phyloP scores from a whole-genome alignment of 1,139 yeast species.

The Pichia cactophila region DNA sequence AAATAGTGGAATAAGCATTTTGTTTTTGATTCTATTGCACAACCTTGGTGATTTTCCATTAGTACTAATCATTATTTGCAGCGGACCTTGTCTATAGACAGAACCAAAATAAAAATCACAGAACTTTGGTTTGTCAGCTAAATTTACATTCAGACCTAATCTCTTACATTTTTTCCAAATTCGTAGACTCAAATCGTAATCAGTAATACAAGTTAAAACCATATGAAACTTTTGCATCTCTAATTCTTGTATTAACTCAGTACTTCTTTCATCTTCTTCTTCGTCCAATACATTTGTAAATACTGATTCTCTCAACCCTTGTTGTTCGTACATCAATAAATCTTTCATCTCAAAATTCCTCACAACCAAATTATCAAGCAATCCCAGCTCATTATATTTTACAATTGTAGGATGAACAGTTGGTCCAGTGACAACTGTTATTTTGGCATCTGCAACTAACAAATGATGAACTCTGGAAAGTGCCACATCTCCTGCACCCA shows the following conservation, averaged over 20 bases:
- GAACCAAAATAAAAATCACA: slow-evolving; percentile 88
- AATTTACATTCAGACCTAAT: slow-evolving; percentile 59
- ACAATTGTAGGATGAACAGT: slow-evolving; percentile 40
- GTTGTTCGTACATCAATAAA: slow-evolving; percentile 42
- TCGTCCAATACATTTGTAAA: slow-evolving; percentile 25
- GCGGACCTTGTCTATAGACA: slow-evolving; percentile 65
- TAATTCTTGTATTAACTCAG: slow-evolving; percentile 25
- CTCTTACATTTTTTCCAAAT: slow-evolving; percentile 56
- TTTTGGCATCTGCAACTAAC: slow-evolving; percentile 58
- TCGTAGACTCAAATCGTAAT: slow-evolving; percentile 49
- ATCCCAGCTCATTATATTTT: slow-evolving; percentile 35
- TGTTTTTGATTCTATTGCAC: slow-evolving; percentile 57
- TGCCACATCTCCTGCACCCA: slow-evolving; percentile 84
- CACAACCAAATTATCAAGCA: slow-evolving; percentile 34
- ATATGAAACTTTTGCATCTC: slow-evolving; percentile 44
- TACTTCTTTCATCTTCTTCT: slow-evolving; percentile 14
- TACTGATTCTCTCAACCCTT: slow-evolving; percentile 14
- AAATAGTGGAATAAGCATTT: slow-evolving; percentile 35
- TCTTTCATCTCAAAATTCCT: slow-evolving; percentile 40
- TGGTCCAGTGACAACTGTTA: slow-evolving; percentile 51
- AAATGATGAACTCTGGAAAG: slow-evolving; percentile 61
- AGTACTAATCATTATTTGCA: slow-evolving; percentile 78
- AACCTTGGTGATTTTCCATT: slow-evolving; percentile 79
- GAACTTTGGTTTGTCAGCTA: slow-evolving; percentile 75
- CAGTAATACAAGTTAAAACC: slow-evolving; percentile 73